A percentile compares a stretch with the other conserved stretches of the same genome.
phyloP scores from a whole-genome alignment of 371 early-diverging fungal species.

The Zychaea mexicana region DNA sequence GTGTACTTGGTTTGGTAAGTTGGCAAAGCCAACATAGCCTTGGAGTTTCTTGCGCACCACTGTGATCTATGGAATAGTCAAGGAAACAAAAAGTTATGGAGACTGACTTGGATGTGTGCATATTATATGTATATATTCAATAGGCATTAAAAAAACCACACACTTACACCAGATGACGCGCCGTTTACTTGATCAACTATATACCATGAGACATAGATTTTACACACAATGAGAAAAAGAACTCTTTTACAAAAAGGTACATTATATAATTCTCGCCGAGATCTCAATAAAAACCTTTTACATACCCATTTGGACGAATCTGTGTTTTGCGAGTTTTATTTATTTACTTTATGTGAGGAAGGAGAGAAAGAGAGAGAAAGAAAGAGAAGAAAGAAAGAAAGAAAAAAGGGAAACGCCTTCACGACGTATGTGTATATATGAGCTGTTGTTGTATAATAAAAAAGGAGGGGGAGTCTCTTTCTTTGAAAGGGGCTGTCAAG shows the following conservation, averaged over 20 bases:
- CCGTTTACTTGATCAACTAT: constrained; percentile 20
- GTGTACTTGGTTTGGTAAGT: constrained; percentile 98
- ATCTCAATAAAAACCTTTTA: neutral
- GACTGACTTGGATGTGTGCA: too few species aligned
- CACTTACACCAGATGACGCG: constrained; percentile 26
- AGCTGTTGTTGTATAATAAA: neutral
- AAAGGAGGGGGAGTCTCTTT: neutral
- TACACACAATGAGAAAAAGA: neutral
- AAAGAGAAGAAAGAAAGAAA: neutral
- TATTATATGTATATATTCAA: too few species aligned
- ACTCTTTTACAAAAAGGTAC: too few species aligned
- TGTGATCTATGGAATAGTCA: constrained; percentile 41
- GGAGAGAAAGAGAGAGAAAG: constrained; percentile 7
- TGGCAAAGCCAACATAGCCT: constrained; percentile 97
- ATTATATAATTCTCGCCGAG: neutral
- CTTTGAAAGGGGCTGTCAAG: neutral
- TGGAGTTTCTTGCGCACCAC: constrained; percentile 76
- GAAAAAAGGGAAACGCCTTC: neutral
- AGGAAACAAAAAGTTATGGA: too few species aligned
- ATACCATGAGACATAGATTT: neutral
- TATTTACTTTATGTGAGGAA: constrained; percentile 1
- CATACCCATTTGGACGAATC: constrained; percentile 13
- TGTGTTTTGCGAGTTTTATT: too few species aligned
- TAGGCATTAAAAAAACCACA: neutral
- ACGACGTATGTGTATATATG: neutral